Conservation (phyloP, 805 yeast genomes). For the Wickerhamomyces chaumierensis region DNA sequence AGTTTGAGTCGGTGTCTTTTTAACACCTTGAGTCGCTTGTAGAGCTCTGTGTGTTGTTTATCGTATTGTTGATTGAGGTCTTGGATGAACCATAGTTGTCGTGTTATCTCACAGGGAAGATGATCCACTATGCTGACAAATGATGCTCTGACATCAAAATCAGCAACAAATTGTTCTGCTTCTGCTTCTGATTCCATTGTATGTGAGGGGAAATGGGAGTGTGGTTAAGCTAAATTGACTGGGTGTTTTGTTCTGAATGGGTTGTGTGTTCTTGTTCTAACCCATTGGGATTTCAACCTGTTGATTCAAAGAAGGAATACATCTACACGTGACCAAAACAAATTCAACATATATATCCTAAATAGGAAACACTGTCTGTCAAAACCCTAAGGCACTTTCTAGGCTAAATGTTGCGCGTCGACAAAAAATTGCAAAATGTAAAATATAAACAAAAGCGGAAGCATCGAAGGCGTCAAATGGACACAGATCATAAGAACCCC, state of each 20-base stretch:
- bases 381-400: too few species aligned
- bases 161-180: conserved; percentile 3
- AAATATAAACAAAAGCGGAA: not conserved
- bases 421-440: not conserved
- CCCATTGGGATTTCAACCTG: too few species aligned
- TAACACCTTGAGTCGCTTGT: conserved; percentile 9
- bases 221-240: too few species aligned
- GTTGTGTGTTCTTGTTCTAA: too few species aligned
- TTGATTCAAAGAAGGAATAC: too few species aligned
- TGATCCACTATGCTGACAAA: conserved; percentile 29
- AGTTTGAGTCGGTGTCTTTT: conserved; percentile 4
- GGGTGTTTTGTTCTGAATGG: too few species aligned
- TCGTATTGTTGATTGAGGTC: conserved; percentile 19
- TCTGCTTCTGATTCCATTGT: not conserved
- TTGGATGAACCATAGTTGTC: conserved; percentile 30
- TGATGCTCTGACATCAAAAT: conserved; percentile 25
- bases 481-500: too few species aligned
- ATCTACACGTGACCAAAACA: too few species aligned
- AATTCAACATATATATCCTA: too few species aligned
- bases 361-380: too few species aligned
- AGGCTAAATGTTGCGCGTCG: not conserved
- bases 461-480: conserved; percentile 4
- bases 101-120: conserved; percentile 30
- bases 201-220: too few species aligned
- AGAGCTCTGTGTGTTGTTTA: conserved; percentile 1